These are phyloP conservation scores for Dictyostelium firmibasis DNA, from an alignment of 78 protist genomes.

Conservation along the genomic window DNA sequence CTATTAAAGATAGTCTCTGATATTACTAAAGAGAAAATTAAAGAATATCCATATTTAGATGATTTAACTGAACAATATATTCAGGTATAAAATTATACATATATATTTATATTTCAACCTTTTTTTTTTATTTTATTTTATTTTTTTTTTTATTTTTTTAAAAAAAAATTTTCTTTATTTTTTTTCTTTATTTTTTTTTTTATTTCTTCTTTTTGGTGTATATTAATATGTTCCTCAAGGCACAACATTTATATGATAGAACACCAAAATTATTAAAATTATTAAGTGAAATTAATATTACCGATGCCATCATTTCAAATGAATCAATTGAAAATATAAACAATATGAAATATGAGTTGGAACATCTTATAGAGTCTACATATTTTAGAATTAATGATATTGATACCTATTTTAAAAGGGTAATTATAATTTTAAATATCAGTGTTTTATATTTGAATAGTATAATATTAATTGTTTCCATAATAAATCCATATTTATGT, in stretches of 20 bases:
- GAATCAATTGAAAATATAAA: background rate
- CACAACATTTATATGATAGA: constrained; percentile 3
- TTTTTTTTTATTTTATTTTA: background rate
- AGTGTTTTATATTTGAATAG: background rate
- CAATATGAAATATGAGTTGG: constrained; percentile 14
- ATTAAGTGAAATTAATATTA: background rate
- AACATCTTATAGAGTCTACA: background rate
- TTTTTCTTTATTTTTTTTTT: background rate
- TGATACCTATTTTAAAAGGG: background rate
- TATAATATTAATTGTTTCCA: background rate
- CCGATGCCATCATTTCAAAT: background rate
- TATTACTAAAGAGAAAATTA: background rate
- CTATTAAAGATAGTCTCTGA: background rate
- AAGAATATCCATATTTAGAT: background rate
- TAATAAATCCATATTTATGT: background rate
- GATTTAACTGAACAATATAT: background rate
- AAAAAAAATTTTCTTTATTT: too few species aligned
- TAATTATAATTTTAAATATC: background rate
- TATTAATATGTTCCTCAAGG: background rate
- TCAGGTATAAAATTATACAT: background rate
- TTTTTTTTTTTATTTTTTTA: background rate
- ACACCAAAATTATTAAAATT: background rate
- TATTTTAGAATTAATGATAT: background rate
- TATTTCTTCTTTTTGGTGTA: background rate
- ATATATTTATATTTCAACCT: too few species aligned